These are phyloP conservation scores for Eremothecium sinecaudum DNA, from an alignment of 1,139 yeast genomes.

Conservation along the genomic window DNA sequence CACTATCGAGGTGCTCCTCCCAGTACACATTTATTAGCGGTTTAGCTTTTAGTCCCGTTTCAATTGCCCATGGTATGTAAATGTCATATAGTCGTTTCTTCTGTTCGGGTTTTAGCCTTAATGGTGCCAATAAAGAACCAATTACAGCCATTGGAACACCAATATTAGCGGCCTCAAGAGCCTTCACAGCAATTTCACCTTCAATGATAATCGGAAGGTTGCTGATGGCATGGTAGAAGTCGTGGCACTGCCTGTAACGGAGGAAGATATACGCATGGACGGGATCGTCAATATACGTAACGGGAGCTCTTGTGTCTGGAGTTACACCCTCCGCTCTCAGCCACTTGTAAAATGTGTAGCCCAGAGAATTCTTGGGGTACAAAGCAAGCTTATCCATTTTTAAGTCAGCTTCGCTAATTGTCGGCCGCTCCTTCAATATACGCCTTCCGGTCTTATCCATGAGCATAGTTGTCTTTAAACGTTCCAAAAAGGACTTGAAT, in stretches of 20 bases:
- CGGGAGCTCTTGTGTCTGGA: slow-evolving; percentile 89
- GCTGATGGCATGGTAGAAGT: slow-evolving; percentile 87
- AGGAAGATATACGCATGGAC: slow-evolving; percentile 87
- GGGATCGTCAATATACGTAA: slow-evolving; percentile 77
- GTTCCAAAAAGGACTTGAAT: slow-evolving; percentile 51
- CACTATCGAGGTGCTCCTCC: slow-evolving; percentile 73
- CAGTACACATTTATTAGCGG: slow-evolving; percentile 85
- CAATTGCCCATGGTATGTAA: slow-evolving; percentile 85
- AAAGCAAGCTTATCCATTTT: slow-evolving; percentile 51
- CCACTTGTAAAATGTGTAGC: slow-evolving; percentile 73
- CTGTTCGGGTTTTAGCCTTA: slow-evolving; percentile 50
- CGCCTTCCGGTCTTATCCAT: slow-evolving; percentile 65
- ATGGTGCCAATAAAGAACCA: slow-evolving; percentile 82
- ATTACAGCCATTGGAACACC: slow-evolving; percentile 95
- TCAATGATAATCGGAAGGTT: slow-evolving; percentile 87
- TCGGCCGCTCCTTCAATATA: slow-evolving; percentile 68
- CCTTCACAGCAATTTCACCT: slow-evolving; percentile 90
- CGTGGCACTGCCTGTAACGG: slow-evolving; percentile 93
- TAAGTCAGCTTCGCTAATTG: slow-evolving; percentile 66
- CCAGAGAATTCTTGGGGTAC: slow-evolving; percentile 67
- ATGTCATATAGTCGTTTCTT: slow-evolving; percentile 40
- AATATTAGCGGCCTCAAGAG: slow-evolving; percentile 83
- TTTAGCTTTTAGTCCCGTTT: slow-evolving; percentile 62
- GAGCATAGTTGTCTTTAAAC: slow-evolving; percentile 65
- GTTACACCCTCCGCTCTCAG: slow-evolving; percentile 79